These are phyloP conservation scores for Paulownia fortunei DNA, from an alignment of 257 asterid genomes.

Conservation along the genomic window DNA sequence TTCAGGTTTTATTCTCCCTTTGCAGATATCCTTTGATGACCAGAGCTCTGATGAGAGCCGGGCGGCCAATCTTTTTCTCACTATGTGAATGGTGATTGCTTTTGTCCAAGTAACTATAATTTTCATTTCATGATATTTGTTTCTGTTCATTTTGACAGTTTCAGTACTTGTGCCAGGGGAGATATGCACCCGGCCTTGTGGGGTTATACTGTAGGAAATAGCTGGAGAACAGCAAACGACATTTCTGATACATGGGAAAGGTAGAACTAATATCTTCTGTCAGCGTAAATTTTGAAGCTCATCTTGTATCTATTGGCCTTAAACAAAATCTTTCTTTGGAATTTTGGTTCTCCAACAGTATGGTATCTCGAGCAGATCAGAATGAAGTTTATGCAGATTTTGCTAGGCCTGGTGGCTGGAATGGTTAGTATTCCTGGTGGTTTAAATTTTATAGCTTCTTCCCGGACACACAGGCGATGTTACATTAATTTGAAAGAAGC, in stretches of 20 bases:
- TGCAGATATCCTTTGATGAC: constrained; percentile 83
- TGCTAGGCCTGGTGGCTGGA: constrained; percentile 97
- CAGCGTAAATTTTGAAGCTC: neutral
- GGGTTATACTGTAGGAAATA: constrained; percentile 72
- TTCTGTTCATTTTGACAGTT: neutral
- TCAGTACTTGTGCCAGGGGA: constrained; percentile 56
- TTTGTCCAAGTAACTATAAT: neutral
- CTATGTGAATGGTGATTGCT: constrained; percentile 73
- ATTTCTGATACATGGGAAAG: constrained; percentile 79
- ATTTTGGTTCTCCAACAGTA: constrained; percentile 44
- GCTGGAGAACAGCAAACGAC: constrained; percentile 85
- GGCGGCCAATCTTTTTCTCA: constrained; percentile 70
- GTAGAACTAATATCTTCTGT: constrained; percentile 27
- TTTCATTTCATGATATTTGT: neutral
- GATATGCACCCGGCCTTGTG: constrained; percentile 90
- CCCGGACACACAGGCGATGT: neutral
- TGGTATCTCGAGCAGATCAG: constrained; percentile 83
- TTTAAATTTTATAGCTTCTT: neutral
- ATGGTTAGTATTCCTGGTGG: constrained; percentile 48
- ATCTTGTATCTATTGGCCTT: neutral
- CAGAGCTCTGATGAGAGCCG: constrained; percentile 66
- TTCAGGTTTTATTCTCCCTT: neutral
- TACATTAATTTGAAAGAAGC: neutral
- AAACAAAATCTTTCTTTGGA: neutral
- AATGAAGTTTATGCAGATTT: constrained; percentile 78